Conservation (phyloP, 352 stramenopile genomes). For the Phytophthora chlamydospora region DNA sequence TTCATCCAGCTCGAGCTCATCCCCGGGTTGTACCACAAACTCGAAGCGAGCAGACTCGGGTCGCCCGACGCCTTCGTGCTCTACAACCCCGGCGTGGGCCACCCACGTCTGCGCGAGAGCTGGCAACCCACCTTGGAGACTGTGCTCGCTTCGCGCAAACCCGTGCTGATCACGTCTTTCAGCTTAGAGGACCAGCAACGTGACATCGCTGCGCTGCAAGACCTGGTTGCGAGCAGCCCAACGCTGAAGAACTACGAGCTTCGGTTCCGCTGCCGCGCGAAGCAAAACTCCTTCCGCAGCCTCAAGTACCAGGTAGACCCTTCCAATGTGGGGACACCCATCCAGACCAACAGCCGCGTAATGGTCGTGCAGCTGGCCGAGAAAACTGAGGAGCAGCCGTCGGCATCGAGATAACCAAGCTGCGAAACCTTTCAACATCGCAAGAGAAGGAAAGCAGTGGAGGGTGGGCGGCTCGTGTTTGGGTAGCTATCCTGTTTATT, state of each 20-base stretch:
- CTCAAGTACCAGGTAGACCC: slow-evolving; percentile 63
- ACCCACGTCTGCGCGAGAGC: slow-evolving; percentile 47
- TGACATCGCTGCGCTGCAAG: slow-evolving; percentile 52
- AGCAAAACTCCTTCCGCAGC: slow-evolving; percentile 68
- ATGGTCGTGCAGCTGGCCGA: slow-evolving; percentile 55
- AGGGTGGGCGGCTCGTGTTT: slow-evolving; percentile 2
- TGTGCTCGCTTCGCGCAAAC: slow-evolving; percentile 50
- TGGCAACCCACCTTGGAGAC: slow-evolving; percentile 63
- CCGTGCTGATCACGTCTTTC: slow-evolving; percentile 71
- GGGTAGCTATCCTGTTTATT: slow-evolving; percentile 23
- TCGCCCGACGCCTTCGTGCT: slow-evolving; percentile 65
- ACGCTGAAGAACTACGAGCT: slow-evolving; percentile 24
- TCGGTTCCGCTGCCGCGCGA: slow-evolving; percentile 43
- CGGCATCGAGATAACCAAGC: slow-evolving; percentile 10
- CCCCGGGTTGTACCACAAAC: slow-evolving; percentile 61
- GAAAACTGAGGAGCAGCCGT: slow-evolving; percentile 5
- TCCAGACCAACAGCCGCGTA: slow-evolving; percentile 60
- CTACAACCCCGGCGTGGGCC: slow-evolving; percentile 77
- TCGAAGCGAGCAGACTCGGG: slow-evolving; percentile 24
- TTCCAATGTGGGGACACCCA: slow-evolving; percentile 40
- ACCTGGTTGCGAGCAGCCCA: slow-evolving; percentile 26
- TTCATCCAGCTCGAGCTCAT: slow-evolving; percentile 50
- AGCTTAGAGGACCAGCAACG: slow-evolving; percentile 64
- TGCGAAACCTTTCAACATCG: not conserved
- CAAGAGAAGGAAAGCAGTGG: slow-evolving; percentile 1